Evolutionary conservation across 441 rosid species (phyloP).

Genomic region (Aquilaria agallochum): DNA sequence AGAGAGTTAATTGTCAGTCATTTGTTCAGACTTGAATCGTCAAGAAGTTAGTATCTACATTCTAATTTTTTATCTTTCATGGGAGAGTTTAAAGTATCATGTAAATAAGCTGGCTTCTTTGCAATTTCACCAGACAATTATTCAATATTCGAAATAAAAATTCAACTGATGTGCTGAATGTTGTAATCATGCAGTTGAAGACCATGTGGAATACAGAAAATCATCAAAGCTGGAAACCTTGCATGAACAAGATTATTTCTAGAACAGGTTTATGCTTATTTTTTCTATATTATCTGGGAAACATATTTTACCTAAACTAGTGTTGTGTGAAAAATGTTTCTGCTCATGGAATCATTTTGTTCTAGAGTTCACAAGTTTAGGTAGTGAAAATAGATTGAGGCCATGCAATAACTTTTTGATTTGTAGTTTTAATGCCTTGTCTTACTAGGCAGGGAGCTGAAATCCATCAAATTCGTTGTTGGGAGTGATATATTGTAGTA

Average conservation of each 20-base stretch:
- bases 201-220: constrained; percentile 59
- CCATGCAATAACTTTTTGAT: too few species aligned
- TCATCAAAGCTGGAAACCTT: constrained; percentile 65
- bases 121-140: neutral
- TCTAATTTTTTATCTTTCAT: neutral
- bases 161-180: constrained; percentile 5
- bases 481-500: neutral
- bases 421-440: too few species aligned
- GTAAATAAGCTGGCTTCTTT: neutral
- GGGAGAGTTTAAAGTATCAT: neutral
- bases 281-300: neutral
- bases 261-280: constrained; percentile 48
- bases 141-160: constrained; percentile 15
- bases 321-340: too few species aligned
- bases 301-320: neutral
- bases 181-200: constrained; percentile 54
- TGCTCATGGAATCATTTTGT: neutral
- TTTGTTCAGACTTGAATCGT: too few species aligned
- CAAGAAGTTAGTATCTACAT: neutral
- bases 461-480: neutral
- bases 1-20: too few species aligned
- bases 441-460: neutral
- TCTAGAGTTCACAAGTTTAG: neutral
- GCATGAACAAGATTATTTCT: constrained; percentile 36
- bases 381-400: too few species aligned